Base-by-base conservation (phyloP, 768 basidiomycete genomes). In the Suillus ampliporus region DNA sequence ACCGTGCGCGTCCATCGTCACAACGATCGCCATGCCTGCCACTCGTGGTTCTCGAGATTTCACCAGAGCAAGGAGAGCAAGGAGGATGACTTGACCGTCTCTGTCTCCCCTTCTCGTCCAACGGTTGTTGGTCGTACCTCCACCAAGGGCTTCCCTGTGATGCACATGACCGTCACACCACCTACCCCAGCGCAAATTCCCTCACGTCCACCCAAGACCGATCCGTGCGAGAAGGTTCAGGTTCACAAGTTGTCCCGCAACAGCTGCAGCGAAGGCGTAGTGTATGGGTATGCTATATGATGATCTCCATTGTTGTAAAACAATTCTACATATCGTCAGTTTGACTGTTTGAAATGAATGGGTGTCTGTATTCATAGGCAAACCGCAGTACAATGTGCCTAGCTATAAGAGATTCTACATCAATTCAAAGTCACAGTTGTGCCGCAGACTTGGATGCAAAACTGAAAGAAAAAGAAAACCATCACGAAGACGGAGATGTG, bases 401-500 rank as follows among this genome's bases (percentile, higher is more conserved):
- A 31, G 6, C 6, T 31, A 31, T 31, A 31, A 31, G 31, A 31
- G 31, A 31, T 31, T n/a, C 31, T 31, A 31, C 31, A 31, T 31
- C 4, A 31, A 31, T 31, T 31, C n/a, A n/a, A n/a, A n/a, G 11
- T 11, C 38, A 13, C 11, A 38, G 38, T 13, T 14, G 38, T 51
- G 11, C 5, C n/a, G 1, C 7, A 4, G 34, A 2, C 41, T 8
- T 41, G 4, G 5, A 26, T 50, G 17, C 43, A 17, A 37, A 54
- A 23, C 23, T 19, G 17, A 13, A 10, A 7, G 47, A 28, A 23
- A 26, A 21, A 10, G 38, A 40, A 19, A 31, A 60, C 37, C 71
- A 70, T 73, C 73, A 5, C 65, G 26, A 75, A 34, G 75, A 75
- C 75, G 68, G 64, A 4, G 26, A 17, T 23, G 11, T 11, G 58